Base-by-base conservation (phyloP, 176 grass and related monocot species). In the Musa acuminata region DNA sequence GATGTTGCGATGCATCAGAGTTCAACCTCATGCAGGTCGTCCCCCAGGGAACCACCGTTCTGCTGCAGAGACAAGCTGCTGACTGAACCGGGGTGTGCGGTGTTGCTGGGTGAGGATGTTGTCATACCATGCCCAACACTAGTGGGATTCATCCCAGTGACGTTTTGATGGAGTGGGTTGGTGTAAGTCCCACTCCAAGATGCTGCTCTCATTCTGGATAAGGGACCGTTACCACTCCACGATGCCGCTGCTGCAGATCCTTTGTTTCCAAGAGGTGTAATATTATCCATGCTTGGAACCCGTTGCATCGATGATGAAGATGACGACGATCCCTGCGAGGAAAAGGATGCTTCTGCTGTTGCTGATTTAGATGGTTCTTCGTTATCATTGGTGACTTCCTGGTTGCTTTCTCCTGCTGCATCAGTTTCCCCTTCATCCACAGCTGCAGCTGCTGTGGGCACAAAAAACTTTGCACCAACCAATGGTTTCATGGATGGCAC, bases 101-200 rank as follows among this genome's bases (percentile, higher is more conserved):
- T 53, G 24, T 69, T 71, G 65, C 64, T 77, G 49, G 90, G 86
- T 67, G 85, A 72, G 29, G 89, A 80, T 51, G 79, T 87, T 6
- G 79, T 73, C 72, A 79, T 60, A 4, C 67, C 55, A 72, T 73
- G 85, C 67, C 69, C 52, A 0, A 82, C 77, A 3, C 25, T 9
- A 0, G 35, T 8, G 16, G 86, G 73, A 43, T 80, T 87, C 59
- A 51, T 72, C 62, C 55, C 50, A 10, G 58, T 58, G 8, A 54
- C 72, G 11, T 52, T 73, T 48, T 64, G n/a, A 73, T 72, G 74
- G 69, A 75, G 81, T 73, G 83, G 64, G 69, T 93, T 87, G 11
- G 83, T 83, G 72, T 83, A 89, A 57, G 77, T 91, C 58, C 91
- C 95, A 51, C 86, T 89, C 95, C 90, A 99, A 57, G 95, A 99